Base-by-base conservation (phyloP, 2,329 filamentous ascomycete genomes). In the Hypoxylon sp. region DNA sequence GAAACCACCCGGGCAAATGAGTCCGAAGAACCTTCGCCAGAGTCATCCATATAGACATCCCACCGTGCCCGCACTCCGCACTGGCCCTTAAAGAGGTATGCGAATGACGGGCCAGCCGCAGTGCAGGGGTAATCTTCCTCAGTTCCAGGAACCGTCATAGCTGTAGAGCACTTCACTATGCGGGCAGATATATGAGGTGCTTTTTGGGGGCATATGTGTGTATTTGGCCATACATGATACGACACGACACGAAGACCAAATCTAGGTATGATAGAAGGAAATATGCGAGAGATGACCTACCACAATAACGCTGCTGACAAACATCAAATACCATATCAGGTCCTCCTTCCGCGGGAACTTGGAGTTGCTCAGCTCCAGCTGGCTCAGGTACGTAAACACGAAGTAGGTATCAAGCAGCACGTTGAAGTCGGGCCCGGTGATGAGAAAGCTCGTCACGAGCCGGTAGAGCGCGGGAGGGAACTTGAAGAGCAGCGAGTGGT, bases 111-210 rank as follows among this genome's bases (percentile, higher is more conserved):
- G 81, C 79, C 81, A 80, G 77, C 71, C 77, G 72, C 76, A 84
- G 83, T 85, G 85, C 82, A 87, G 85, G 89, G 89, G 88, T 86
- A 82, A 87, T 92, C 89, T 92, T 84, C 90, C 90, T 92, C 90
- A 83, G 80, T 88, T 91, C 82, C 89, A 92, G 90, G 90, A 92
- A 92, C 89, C 90, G 89, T 83, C 85, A 89, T 89, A 91, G 89
- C 83, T 87, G 89, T 85, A 80, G 85, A 80, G 71, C 56, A 73
- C 74, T 75, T 44, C 83, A 83, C 89, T 91, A 89, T 87, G 85
- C 90, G 90, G 89, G 90, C 90, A 92, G 90, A 91, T 91, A 88
- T 84, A 82, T 82, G 84, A 86, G 84, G 80, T 77, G 71, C 59
- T 65, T 53, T 11, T 8, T 52, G 24, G 24, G n/a, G n/a, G n/a